Conservation (phyloP, 2,329 filamentous ascomycete genomes). For the Amylocarpus encephaloides region DNA sequence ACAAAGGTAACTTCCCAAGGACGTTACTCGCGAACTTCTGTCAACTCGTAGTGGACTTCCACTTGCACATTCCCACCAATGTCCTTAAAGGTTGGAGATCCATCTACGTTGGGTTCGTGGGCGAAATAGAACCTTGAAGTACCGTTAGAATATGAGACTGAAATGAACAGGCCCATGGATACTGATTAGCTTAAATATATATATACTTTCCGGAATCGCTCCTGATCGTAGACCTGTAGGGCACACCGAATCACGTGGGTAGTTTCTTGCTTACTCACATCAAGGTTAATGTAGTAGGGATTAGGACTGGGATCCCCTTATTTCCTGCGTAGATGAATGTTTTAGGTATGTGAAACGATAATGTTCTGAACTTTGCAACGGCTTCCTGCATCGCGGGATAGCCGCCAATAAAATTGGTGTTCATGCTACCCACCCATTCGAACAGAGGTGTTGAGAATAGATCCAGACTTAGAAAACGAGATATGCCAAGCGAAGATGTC, state of each 20-base stretch:
- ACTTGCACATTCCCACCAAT: slow-evolving; percentile 39
- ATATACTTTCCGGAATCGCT: slow-evolving; percentile 31
- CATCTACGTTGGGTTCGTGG: slow-evolving; percentile 41
- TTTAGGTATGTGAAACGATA: slow-evolving; percentile 27
- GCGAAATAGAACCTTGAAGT: slow-evolving; percentile 41
- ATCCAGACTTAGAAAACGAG: not conserved
- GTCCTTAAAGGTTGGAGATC: slow-evolving; percentile 23
- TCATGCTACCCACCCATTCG: slow-evolving; percentile 30
- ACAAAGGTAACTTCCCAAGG: slow-evolving; percentile 42
- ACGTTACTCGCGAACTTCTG: slow-evolving; percentile 34
- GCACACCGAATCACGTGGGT: slow-evolving; percentile 32
- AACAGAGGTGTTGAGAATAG: slow-evolving; percentile 27
- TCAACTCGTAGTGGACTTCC: slow-evolving; percentile 36
- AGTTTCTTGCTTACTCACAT: slow-evolving; percentile 36
- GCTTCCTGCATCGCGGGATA: slow-evolving; percentile 37
- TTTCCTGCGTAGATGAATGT: slow-evolving; percentile 43
- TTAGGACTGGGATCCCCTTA: slow-evolving; percentile 32
- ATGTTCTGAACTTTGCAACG: slow-evolving; percentile 27
- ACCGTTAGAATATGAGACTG: not conserved
- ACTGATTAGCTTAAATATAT: not conserved
- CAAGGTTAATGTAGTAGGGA: slow-evolving; percentile 31
- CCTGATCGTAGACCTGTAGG: slow-evolving; percentile 31
- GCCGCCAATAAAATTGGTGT: slow-evolving; percentile 35
- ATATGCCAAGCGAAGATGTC: not conserved
- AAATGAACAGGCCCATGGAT: too few species aligned